These are phyloP conservation scores for Ustilago esculenta DNA, from an alignment of 1,284 basidiomycete genomes.

Conservation along the genomic window DNA sequence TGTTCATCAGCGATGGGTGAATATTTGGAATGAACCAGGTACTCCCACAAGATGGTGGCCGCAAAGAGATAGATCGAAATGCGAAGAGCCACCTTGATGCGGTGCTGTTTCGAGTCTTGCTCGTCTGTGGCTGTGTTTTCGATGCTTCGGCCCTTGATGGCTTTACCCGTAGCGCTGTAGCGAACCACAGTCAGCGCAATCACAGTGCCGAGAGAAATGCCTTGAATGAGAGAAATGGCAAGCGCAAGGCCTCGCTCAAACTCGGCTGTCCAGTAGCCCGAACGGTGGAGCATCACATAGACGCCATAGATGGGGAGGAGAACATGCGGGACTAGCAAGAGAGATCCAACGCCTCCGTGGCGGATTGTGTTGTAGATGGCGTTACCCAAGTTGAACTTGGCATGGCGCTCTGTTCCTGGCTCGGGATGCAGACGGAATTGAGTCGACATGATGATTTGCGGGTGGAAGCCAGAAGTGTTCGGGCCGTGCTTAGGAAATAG, in stretches of 20 bases:
- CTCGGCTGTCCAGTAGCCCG: constrained; percentile 18
- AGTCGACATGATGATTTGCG: constrained; percentile 19
- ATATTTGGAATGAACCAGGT: constrained; percentile 44
- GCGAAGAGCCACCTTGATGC: constrained; percentile 36
- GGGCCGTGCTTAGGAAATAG: no score
- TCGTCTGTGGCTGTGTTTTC: constrained; percentile 34
- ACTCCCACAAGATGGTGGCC: constrained; percentile 38
- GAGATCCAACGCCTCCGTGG: constrained; percentile 14
- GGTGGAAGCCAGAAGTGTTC: no score
- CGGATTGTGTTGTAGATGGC: constrained; percentile 36
- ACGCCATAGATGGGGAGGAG: constrained; percentile 36
- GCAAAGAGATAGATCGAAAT: constrained; percentile 22
- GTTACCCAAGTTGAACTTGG: constrained; percentile 11
- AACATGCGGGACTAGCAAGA: constrained; percentile 25
- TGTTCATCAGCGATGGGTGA: constrained; percentile 28
- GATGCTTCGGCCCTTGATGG: constrained; percentile 43
- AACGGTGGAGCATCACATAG: constrained; percentile 26
- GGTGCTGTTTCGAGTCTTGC: constrained; percentile 25
- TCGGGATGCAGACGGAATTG: constrained; percentile 43
- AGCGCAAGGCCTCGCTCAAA: constrained; percentile 20
- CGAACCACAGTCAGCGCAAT: constrained; percentile 36
- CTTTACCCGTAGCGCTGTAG: constrained; percentile 33
- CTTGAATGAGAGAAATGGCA: constrained; percentile 30
- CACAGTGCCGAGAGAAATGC: constrained; percentile 21
- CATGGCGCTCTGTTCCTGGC: constrained; percentile 18